Evolutionary conservation across 1,139 yeast species (phyloP).

Genomic region (Casaregolazyma suthepensis): DNA sequence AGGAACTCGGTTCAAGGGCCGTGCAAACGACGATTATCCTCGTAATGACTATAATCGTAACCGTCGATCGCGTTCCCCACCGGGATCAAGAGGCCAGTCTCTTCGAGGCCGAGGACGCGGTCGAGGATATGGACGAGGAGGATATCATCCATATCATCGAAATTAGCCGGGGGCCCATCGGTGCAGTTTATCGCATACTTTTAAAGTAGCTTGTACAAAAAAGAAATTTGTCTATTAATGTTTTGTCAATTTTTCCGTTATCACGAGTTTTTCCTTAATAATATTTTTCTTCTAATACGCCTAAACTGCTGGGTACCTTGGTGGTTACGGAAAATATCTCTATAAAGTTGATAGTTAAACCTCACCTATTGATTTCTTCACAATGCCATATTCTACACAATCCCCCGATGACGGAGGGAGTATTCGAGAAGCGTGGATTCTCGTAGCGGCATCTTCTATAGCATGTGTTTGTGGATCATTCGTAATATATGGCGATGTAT

Average conservation of each 20-base stretch:
- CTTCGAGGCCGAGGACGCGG: slow-evolving; percentile 28
- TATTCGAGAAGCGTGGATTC: slow-evolving; percentile 42
- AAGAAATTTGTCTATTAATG: not conserved
- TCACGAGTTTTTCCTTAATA: not conserved
- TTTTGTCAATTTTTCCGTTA: not conserved
- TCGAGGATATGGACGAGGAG: slow-evolving; percentile 17
- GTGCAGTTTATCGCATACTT: too few relatives aligned
- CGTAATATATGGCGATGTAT: slow-evolving; percentile 47
- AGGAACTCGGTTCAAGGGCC: slow-evolving; percentile 12
- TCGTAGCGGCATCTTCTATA: slow-evolving; percentile 49
- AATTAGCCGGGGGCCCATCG: too few relatives aligned
- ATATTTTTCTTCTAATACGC: not conserved
- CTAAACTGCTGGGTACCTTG: not conserved
- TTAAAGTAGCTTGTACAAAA: not conserved
- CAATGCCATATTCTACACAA: not conserved
- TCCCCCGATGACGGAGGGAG: not conserved
- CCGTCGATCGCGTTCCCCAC: slow-evolving; percentile 28
- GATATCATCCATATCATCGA: slow-evolving; percentile 22
- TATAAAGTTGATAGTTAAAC: not conserved
- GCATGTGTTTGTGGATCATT: slow-evolving; percentile 58
- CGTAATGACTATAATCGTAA: slow-evolving; percentile 20
- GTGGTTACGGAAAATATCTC: not conserved
- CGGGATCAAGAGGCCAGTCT: slow-evolving; percentile 26
- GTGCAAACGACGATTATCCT: slow-evolving; percentile 19
- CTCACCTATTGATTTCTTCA: not conserved